Evolutionary conservation across 2,329 filamentous ascomycete species (phyloP), one percentile per base, ranked within the genome.

Genomic region (Ascocoryne sarcoides): DNA sequence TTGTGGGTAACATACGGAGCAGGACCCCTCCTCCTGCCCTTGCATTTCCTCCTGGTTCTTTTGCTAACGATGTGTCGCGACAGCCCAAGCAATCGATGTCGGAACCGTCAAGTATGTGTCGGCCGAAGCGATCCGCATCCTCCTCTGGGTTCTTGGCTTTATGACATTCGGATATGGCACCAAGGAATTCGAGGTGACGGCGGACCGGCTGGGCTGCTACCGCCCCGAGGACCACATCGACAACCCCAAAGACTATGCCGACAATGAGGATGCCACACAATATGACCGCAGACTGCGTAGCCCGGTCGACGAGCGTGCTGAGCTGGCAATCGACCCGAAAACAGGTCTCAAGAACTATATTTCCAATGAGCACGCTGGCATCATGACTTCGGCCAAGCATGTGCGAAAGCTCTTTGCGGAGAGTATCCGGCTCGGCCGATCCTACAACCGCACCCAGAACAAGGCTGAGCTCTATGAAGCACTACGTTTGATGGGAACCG

Each of bases 281-380:
- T 95, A 92, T 59, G 84, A 95, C 58, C 69, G 62, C 39, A 80
- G 85, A 50, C 79, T 95, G 37, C 82, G 90, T 58, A 87, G 80
- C 1, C 86, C 85, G 0, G 70, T 96, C 33, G 75, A 95, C 49
- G 87, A 93, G 65, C 58, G 70, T 18, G 72, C 76, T 37, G 90
- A 95, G 65, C 72, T 95, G 26, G 76, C 74, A 33, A 74, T 96
- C 54, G 86, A 96, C 54, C 72, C 75, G 2, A 66, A 76, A 39
- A 82, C 80, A 4, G 84, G 83, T 52, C 70, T 94, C 65, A 96
- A 96, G 68, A 92, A 89, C 61, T 95, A 95, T 64, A 95, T 95
- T 62, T 87, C 89, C 29, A 88, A 88, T 48, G 89, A 95, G 60
- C 67, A 76, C 37, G 65, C 73, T 43, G 75, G 76, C 33, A 92